A percentile compares a stretch with the other conserved stretches of the same genome.
Evolutionary conservation across 2,329 filamentous ascomycete genomes (phyloP).

Genomic region (Sphaerulina vaccinii): DNA sequence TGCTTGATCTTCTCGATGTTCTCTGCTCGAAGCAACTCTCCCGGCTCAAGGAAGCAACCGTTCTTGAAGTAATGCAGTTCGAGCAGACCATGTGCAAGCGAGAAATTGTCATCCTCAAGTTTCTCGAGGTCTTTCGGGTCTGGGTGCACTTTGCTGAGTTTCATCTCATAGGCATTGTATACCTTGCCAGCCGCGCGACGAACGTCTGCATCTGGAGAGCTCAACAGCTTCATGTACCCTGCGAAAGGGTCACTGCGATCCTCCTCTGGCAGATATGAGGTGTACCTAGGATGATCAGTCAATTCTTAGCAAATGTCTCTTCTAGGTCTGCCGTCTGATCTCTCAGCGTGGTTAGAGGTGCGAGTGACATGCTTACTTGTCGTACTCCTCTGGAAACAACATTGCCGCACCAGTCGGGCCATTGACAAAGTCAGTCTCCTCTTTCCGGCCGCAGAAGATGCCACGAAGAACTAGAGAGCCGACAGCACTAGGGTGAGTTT

Average conservation of each 20-base stretch:
- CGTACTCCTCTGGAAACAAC: conserved; percentile 19
- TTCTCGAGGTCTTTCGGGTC: conserved; percentile 5
- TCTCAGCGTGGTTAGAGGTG: too few relatives aligned
- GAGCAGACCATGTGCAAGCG: conserved; percentile 13
- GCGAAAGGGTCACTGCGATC: conserved; percentile 5
- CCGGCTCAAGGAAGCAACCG: background rate
- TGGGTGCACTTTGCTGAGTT: conserved; percentile 7
- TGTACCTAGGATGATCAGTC: too few relatives aligned
- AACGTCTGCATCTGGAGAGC: background rate
- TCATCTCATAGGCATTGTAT: conserved; percentile 18
- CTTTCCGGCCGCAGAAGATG: conserved; percentile 16
- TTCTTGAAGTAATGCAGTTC: conserved; percentile 6
- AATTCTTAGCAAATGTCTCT: too few relatives aligned
- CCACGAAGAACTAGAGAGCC: conserved; percentile 20
- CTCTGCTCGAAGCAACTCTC: conserved; percentile 14
- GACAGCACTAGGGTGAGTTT: conserved; percentile 14
- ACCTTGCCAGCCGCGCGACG: conserved; percentile 8
- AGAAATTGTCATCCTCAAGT: conserved; percentile 17
- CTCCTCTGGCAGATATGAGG: conserved; percentile 10
- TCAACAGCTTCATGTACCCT: conserved; percentile 14
- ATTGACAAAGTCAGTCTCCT: conserved; percentile 13
- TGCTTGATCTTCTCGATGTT: conserved; percentile 18
- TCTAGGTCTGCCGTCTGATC: too few relatives aligned
- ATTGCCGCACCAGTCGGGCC: conserved; percentile 7
- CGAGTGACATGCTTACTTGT: too few relatives aligned